Conservation (phyloP, 768 basidiomycete species). For the Podaxis sp. region DNA sequence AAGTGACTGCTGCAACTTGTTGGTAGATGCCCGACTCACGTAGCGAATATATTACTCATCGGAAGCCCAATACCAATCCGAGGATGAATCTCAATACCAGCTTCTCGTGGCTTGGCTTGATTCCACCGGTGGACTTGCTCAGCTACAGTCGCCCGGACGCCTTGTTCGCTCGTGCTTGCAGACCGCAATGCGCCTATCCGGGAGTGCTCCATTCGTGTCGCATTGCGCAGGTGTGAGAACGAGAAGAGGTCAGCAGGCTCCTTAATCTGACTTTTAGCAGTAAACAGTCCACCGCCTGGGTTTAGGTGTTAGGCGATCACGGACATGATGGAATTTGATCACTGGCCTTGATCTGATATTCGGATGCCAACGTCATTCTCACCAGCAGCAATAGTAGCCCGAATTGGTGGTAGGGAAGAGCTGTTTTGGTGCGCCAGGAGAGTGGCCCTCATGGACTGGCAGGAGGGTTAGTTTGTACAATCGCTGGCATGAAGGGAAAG, state of each 20-base stretch:
- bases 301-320: background rate
- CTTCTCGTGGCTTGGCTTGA: slow-evolving; percentile 22
- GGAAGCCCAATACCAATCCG: slow-evolving; percentile 80
- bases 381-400: slow-evolving; percentile 71
- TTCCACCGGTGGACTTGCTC: slow-evolving; percentile 66
- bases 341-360: slow-evolving; percentile 86
- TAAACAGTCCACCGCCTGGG: slow-evolving; percentile 63
- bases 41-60: slow-evolving; percentile 87
- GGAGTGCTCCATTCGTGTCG: slow-evolving; percentile 59
- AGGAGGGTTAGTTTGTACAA: background rate
- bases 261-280: slow-evolving; percentile 41
- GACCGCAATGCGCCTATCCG: slow-evolving; percentile 65
- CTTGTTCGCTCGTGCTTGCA: slow-evolving; percentile 53
- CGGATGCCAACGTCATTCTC: slow-evolving; percentile 73
- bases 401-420: slow-evolving; percentile 52
- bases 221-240: slow-evolving; percentile 82
- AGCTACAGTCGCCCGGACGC: slow-evolving; percentile 72
- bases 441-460: slow-evolving; percentile 71
- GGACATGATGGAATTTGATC: background rate
- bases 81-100: slow-evolving; percentile 48
- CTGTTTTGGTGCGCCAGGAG: slow-evolving; percentile 41
- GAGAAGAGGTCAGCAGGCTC: slow-evolving; percentile 80
- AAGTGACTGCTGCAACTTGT: background rate
- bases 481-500: background rate
- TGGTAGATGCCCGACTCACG: slow-evolving; percentile 34